A percentile compares a stretch with the other conserved stretches of the same genome.
These are phyloP conservation scores for Rubus parviflorus DNA, from an alignment of 306 rosid species.

Conservation along the genomic window DNA sequence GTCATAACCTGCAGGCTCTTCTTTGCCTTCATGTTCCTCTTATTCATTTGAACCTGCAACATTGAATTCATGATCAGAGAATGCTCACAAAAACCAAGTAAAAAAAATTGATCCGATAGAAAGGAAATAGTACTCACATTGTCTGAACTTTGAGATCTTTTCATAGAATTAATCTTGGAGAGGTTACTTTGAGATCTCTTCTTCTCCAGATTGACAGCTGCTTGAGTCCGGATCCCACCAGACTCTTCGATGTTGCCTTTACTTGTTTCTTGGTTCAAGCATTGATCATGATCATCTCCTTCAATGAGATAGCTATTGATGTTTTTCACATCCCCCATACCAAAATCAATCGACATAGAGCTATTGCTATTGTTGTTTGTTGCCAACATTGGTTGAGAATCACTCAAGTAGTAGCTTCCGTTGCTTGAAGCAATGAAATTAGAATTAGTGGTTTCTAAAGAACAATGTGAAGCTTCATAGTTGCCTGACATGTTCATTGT, in stretches of 20 bases:
- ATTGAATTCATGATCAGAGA: constrained; percentile 21
- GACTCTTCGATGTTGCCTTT: constrained; percentile 35
- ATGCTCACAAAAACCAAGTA: background rate
- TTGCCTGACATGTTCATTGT: constrained; percentile 26
- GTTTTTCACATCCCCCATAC: constrained; percentile 35
- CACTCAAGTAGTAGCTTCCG: constrained; percentile 27
- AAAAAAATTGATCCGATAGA: background rate
- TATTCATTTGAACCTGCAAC: constrained; percentile 37
- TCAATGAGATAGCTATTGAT: constrained; percentile 24
- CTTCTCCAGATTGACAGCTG: constrained; percentile 21
- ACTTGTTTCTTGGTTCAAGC: constrained; percentile 36
- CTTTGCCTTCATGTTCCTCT: constrained; percentile 46
- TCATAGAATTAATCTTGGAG: constrained; percentile 33
- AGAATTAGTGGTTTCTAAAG: constrained; percentile 31
- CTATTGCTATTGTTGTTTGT: constrained; percentile 21
- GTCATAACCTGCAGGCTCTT: constrained; percentile 47
- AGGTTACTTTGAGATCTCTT: constrained; percentile 15
- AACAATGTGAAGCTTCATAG: constrained; percentile 37
- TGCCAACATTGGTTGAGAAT: constrained; percentile 23
- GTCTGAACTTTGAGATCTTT: constrained; percentile 42
- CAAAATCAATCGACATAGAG: constrained; percentile 35
- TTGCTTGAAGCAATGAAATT: constrained; percentile 17
- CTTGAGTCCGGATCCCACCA: constrained; percentile 2
- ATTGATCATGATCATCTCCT: constrained; percentile 24
- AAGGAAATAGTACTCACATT: constrained; percentile 42